Percentiles rank a stretch among this genome's conserved stretches.
phyloP scores from a whole-genome alignment of 257 asterid genomes.

The Rauvolfia tetraphylla region DNA sequence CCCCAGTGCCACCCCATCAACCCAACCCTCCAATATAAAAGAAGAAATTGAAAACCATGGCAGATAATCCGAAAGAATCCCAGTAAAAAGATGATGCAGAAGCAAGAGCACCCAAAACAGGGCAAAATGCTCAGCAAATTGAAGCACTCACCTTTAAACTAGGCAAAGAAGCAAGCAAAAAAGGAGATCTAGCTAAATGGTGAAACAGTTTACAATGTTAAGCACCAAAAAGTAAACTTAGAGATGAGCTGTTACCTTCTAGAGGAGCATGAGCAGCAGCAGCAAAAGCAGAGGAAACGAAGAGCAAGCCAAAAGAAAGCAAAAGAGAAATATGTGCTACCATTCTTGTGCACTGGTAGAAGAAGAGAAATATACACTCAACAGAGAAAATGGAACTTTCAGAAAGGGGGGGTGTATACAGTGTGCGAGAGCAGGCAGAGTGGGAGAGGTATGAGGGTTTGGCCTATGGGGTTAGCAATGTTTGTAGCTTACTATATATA shows the following conservation, averaged over 20 bases:
- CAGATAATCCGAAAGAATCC: neutral
- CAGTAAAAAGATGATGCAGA: neutral
- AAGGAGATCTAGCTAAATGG: neutral
- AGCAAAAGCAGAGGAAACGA: constrained; percentile 38
- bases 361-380: neutral
- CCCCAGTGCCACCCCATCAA: too few species aligned
- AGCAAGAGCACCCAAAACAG: neutral
- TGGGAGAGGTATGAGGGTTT: neutral
- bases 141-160: too few species aligned
- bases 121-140: neutral
- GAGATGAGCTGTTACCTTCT: constrained; percentile 48
- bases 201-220: neutral
- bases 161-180: neutral
- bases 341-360: constrained; percentile 28
- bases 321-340: constrained; percentile 27
- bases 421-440: too few species aligned
- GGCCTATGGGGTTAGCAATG: too few species aligned
- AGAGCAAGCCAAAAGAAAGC: constrained; percentile 37
- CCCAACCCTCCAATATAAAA: too few species aligned
- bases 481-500: too few species aligned
- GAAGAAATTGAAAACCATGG: neutral
- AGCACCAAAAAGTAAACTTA: neutral
- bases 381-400: neutral
- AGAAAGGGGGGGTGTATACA: neutral
- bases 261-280: constrained; percentile 37